Conservation (phyloP, 2,329 filamentous ascomycete genomes). For the Ophiosphaerella herpotricha region DNA sequence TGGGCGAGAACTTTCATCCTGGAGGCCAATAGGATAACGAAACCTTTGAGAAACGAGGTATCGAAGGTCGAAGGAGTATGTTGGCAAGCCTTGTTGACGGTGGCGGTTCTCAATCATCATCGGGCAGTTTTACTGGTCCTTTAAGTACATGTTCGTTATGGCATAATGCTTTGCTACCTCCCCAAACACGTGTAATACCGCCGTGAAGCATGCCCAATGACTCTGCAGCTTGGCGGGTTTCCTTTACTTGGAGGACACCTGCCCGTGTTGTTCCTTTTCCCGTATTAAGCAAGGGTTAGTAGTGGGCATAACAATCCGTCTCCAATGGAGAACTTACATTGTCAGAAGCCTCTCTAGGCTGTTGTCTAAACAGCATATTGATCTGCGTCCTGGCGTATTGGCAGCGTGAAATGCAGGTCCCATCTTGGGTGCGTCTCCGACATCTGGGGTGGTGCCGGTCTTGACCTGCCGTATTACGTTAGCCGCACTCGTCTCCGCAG, state of each 20-base stretch:
- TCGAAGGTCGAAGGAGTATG: neutral
- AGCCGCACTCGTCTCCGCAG: slow-evolving; percentile 2
- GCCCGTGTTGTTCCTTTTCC: slow-evolving; percentile 3
- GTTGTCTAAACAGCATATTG: slow-evolving; percentile 6
- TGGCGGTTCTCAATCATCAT: no score
- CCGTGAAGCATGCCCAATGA: neutral
- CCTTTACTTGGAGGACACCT: slow-evolving; percentile 2
- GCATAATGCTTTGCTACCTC: no score
- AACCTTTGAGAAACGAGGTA: neutral
- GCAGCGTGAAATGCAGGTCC: slow-evolving; percentile 9
- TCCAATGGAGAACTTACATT: slow-evolving; percentile 9
- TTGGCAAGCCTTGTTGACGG: neutral
- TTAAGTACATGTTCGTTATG: no score
- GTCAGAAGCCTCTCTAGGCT: slow-evolving; percentile 6
- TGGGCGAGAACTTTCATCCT: slow-evolving; percentile 25
- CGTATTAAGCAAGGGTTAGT: slow-evolving; percentile 1
- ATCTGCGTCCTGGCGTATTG: slow-evolving; percentile 16
- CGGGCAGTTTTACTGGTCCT: no score
- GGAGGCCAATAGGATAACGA: slow-evolving; percentile 2
- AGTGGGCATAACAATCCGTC: neutral
- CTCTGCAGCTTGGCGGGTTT: neutral
- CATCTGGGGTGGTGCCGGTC: slow-evolving; percentile 9
- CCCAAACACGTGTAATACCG: neutral
- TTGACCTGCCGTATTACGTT: slow-evolving; percentile 32
- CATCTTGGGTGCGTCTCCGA: slow-evolving; percentile 11